Base-by-base conservation (phyloP, 805 yeast genomes). In the Zygoascus tannicola region DNA sequence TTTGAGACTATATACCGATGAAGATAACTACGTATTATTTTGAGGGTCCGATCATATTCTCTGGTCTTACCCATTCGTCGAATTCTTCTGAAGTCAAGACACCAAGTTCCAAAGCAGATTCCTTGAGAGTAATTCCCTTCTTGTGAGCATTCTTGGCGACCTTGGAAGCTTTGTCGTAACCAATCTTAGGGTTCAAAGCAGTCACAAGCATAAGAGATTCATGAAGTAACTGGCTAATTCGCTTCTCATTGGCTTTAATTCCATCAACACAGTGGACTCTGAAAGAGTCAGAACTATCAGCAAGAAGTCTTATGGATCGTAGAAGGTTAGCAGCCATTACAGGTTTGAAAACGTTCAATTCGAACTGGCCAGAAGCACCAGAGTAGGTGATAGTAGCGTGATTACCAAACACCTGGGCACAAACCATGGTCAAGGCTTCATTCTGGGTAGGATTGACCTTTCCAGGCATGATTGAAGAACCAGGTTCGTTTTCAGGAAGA, bases 401-500 rank as follows among this genome's bases (percentile, higher is more conserved):
- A 80, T 92, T 92, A 66, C 98, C 98, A 64, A 92, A 86, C 22
- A 92, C 97, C 74, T 92, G 98, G 51, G 92, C 78, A 64, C 95
- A 87, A 50, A 90, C 96, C 95, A 92, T 94, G 52, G 97, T 92
- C 65, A 92, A 71, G 44, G 98, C 98, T 75, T 92, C 98, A 67
- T 88, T 88, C 74, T 92, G 98, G 45, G 98, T 92, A 54, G 98
- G 98, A 76, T 92, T 92, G 51, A 92, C 97, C 73, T 92, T 92
- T 64, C 98, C 98, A 43, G 98, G 98, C 98, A 92, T 92, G 68
- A 92, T 92, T 22, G 97, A 87, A 48, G 97, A 86, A 62, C 98
- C 98, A 46, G 98, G 98, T 73, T 92, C 98, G 68, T 92, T 92
- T 73, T 90, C 97, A 51, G 98, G 98, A 56, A 92, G 73, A 22